Percentiles rank a stretch among this genome's conserved stretches.
Conservation (phyloP, 805 yeast genomes). For the Metschnikowia henanensis region DNA sequence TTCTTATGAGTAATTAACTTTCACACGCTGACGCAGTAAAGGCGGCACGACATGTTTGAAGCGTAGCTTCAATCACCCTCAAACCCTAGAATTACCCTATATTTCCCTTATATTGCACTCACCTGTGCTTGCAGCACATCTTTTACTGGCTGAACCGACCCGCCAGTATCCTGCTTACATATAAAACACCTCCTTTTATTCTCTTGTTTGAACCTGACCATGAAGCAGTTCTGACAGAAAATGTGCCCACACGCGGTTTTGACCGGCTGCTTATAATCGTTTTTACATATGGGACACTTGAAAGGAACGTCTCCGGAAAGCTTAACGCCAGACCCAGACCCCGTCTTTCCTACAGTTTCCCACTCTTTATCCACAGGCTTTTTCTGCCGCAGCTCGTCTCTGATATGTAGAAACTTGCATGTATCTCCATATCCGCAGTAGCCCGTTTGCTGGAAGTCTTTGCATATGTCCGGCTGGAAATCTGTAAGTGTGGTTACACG, state of each 20-base stretch:
- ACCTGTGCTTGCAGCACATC: neutral
- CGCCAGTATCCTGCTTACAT: conserved; percentile 62
- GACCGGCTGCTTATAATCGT: conserved; percentile 55
- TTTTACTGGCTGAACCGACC: conserved; percentile 53
- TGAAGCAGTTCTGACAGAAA: conserved; percentile 63
- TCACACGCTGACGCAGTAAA: too few species aligned
- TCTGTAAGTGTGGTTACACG: conserved; percentile 72
- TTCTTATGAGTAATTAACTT: too few species aligned
- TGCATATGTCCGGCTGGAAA: conserved; percentile 92
- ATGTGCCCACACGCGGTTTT: conserved; percentile 61
- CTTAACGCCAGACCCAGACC: conserved; percentile 1
- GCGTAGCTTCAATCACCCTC: too few species aligned
- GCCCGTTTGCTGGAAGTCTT: conserved; percentile 88
- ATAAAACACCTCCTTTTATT: conserved; percentile 49
- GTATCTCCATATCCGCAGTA: conserved; percentile 97
- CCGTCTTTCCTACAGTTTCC: conserved; percentile 45
- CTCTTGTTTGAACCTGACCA: conserved; percentile 41
- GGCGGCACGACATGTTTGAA: too few species aligned
- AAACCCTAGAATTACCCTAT: too few species aligned
- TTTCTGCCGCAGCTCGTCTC: conserved; percentile 80
- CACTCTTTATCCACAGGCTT: conserved; percentile 69
- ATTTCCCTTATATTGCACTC: neutral
- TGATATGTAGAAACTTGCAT: conserved; percentile 87
- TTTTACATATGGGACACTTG: conserved; percentile 61
- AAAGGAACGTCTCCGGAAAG: conserved; percentile 43